Conservation (phyloP, 148 eudicot genomes). For the Camellia lanceoleosa region DNA sequence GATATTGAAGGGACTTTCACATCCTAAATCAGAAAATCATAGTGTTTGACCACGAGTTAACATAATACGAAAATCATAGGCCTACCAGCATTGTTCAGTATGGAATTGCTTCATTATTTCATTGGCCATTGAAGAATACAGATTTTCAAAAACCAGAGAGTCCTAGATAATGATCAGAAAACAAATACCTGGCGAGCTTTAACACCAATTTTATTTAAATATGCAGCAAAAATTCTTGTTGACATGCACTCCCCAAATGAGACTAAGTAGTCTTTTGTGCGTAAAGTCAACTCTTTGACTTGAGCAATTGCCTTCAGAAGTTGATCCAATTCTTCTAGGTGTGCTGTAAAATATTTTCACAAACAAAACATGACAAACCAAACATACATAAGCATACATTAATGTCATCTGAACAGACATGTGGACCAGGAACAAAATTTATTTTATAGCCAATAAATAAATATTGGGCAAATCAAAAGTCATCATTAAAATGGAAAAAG, state of each 20-base stretch:
- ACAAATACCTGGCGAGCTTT: slow-evolving; percentile 85
- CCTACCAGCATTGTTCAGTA: not conserved
- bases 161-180: slow-evolving; percentile 2
- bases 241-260: slow-evolving; percentile 99
- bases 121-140: not conserved
- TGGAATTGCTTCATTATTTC: slow-evolving; percentile 1
- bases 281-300: slow-evolving; percentile 90
- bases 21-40: not conserved
- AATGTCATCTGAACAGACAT: not conserved
- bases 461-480: not conserved
- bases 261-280: slow-evolving; percentile 84
- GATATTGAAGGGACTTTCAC: not conserved
- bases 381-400: not conserved
- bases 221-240: slow-evolving; percentile 88
- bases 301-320: slow-evolving; percentile 89
- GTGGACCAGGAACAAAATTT: not conserved
- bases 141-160: not conserved
- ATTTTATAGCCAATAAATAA: not conserved
- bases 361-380: not conserved
- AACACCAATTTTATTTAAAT: slow-evolving; percentile 71
- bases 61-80: not conserved
- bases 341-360: slow-evolving; percentile 41
- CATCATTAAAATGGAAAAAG: not conserved
- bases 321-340: slow-evolving; percentile 78
- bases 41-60: not conserved